These are phyloP conservation scores for Oryza meridionalis DNA, from an alignment of 176 grass and related monocot genomes.

Conservation along the genomic window DNA sequence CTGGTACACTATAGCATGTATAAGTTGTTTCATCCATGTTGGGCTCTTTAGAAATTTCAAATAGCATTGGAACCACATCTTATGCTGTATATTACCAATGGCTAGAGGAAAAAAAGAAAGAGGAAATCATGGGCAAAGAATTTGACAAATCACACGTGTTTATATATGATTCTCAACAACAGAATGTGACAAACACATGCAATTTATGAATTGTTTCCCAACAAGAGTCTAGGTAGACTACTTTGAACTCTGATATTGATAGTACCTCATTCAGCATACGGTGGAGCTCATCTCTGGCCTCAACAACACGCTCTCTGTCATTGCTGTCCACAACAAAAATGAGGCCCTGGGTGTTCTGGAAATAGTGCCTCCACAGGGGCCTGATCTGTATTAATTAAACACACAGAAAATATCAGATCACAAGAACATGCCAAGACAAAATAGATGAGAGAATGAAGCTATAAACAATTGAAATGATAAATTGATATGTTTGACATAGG, in stretches of 20 bases:
- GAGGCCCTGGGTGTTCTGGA: slow-evolving; percentile 93
- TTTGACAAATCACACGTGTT: background rate
- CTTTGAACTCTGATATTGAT: background rate
- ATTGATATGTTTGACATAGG: background rate
- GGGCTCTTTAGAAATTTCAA: background rate
- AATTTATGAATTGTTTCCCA: background rate
- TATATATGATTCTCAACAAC: background rate
- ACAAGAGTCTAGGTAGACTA: background rate
- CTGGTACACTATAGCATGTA: background rate
- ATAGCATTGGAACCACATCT: background rate
- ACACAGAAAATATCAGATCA: background rate
- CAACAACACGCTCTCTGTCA: slow-evolving; percentile 85
- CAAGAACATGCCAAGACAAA: background rate
- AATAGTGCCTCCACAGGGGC: slow-evolving; percentile 91
- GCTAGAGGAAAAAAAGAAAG: background rate
- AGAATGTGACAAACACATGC: too few relatives aligned
- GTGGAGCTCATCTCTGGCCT: slow-evolving; percentile 92
- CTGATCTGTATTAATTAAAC: slow-evolving; percentile 61
- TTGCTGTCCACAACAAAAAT: slow-evolving; percentile 96
- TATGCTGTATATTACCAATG: background rate
- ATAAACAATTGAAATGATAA: background rate
- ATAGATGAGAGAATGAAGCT: background rate
- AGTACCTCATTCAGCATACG: slow-evolving; percentile 83
- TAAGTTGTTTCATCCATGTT: background rate
- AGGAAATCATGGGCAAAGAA: background rate